phyloP scores from a whole-genome alignment of 352 stramenopile genomes.

The Thraustotheca clavata region DNA sequence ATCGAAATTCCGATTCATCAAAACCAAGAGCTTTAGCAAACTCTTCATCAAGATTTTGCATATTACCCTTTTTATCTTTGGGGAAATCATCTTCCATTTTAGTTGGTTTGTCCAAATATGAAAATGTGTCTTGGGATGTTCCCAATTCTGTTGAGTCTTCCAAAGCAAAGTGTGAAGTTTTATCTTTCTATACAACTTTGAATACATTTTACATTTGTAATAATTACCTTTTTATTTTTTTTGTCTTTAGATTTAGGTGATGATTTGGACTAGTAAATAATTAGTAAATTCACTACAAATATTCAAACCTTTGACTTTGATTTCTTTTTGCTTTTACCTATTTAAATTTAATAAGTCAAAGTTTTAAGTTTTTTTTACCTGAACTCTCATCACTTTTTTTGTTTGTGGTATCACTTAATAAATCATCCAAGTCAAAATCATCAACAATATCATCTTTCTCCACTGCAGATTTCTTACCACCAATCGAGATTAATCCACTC shows the following conservation, averaged over 20 bases:
- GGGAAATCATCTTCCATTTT: background rate
- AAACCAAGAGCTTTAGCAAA: slow-evolving; percentile 19
- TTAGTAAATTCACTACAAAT: too few relatives aligned
- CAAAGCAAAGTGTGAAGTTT: background rate
- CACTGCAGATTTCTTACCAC: background rate
- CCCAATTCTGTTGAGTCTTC: background rate
- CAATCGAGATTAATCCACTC: slow-evolving; percentile 15
- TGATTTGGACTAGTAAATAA: background rate
- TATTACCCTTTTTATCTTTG: slow-evolving; percentile 9
- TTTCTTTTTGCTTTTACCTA: slow-evolving; percentile 16
- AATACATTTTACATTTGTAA: background rate
- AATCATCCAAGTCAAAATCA: slow-evolving; percentile 19
- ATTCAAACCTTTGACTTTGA: background rate
- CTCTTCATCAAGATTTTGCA: slow-evolving; percentile 19
- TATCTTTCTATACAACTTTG: slow-evolving; percentile 10
- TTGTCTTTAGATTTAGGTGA: slow-evolving; percentile 4
- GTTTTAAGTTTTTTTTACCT: background rate
- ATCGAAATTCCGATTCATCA: slow-evolving; percentile 18
- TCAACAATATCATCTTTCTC: slow-evolving; percentile 3
- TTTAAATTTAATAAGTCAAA: background rate
- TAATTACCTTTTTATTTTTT: slow-evolving; percentile 10
- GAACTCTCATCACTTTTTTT: background rate
- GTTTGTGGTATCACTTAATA: slow-evolving; percentile 10
- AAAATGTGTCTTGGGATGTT: background rate
- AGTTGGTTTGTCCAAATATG: background rate